Conservation (phyloP, 495 filamentous ascomycete species). For the Aspergillus biplanus region DNA sequence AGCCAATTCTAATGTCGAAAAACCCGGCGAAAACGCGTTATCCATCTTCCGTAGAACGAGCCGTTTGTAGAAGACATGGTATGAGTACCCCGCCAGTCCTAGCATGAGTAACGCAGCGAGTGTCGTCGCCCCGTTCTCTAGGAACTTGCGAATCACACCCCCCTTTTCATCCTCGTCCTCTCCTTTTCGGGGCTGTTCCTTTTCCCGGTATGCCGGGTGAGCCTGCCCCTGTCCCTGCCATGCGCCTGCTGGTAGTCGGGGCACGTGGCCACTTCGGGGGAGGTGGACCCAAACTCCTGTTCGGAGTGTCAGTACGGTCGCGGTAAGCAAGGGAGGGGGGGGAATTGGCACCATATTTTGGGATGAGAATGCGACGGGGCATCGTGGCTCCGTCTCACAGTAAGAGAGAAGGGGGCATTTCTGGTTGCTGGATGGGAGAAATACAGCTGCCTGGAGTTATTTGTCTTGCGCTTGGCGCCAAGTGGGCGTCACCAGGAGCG, state of each 20-base stretch:
- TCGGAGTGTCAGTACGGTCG: not conserved
- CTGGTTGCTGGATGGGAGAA: not conserved
- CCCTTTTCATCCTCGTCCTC: not conserved
- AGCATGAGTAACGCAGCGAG: conserved; percentile 46
- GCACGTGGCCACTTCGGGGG: not conserved
- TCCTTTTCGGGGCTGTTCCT: not conserved
- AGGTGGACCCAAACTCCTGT: not conserved
- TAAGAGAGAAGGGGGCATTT: not conserved
- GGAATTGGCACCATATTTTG: not conserved
- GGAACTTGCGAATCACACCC: conserved; percentile 17
- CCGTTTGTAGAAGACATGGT: conserved; percentile 57
- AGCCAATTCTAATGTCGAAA: conserved; percentile 79
- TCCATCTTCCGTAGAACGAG: conserved; percentile 69
- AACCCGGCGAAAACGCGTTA: conserved; percentile 78
- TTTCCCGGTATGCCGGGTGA: no score
- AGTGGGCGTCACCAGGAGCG: not conserved
- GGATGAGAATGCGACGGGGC: not conserved
- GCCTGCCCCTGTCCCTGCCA: not conserved
- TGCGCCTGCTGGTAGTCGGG: not conserved
- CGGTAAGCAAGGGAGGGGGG: not conserved
- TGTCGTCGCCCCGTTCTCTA: conserved; percentile 16
- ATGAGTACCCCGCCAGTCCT: conserved; percentile 70
- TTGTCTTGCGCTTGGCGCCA: not conserved
- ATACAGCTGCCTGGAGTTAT: not conserved
- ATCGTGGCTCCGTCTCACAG: not conserved